Conservation (phyloP, 495 filamentous ascomycete genomes). For the Amniculicola lignicola region DNA sequence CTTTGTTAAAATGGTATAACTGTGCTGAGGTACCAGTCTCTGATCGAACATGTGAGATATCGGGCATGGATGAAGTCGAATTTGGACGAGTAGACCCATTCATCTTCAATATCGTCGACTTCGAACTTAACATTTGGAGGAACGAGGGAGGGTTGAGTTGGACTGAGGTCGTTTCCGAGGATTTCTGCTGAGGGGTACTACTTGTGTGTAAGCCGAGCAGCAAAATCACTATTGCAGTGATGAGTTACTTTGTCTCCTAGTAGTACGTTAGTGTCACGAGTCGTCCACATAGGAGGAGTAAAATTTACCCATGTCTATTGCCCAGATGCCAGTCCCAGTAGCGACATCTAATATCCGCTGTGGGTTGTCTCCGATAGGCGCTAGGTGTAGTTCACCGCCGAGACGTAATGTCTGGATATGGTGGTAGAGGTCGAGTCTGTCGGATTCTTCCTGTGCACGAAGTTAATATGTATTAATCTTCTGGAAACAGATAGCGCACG, state of each 20-base stretch:
- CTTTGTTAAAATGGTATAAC: neutral
- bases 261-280: constrained; percentile 3
- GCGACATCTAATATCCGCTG: constrained; percentile 30
- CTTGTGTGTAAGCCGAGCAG: too few relatives aligned
- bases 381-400: constrained; percentile 21
- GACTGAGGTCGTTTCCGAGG: constrained; percentile 29
- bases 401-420: constrained; percentile 23
- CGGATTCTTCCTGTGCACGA: constrained; percentile 21
- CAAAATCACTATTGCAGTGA: neutral
- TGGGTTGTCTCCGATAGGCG: constrained; percentile 20
- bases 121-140: constrained; percentile 33
- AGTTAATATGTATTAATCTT: neutral
- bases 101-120: constrained; percentile 30
- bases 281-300: neutral
- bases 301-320: constrained; percentile 28
- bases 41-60: constrained; percentile 51
- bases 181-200: constrained; percentile 25
- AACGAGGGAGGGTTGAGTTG: constrained; percentile 30
- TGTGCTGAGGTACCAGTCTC: constrained; percentile 39
- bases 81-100: constrained; percentile 39
- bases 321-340: constrained; percentile 33
- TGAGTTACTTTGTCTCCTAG: constrained; percentile 40
- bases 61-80: constrained; percentile 59
- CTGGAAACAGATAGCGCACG: neutral
- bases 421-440: constrained; percentile 51